Evolutionary conservation across 345 rosid genomes (phyloP).

Genomic region (Aethionema arabicum): DNA sequence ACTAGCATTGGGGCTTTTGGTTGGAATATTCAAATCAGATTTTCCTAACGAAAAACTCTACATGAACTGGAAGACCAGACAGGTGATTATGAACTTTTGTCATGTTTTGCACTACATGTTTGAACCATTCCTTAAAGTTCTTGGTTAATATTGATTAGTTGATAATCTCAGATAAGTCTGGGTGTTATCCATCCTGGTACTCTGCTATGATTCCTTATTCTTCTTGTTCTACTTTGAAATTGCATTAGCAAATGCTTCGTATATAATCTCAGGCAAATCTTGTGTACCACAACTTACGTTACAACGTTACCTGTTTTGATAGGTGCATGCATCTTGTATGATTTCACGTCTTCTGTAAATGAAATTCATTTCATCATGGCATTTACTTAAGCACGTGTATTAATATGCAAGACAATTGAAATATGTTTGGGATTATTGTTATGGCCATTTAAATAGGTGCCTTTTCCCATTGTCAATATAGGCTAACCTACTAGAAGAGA

Average conservation of each 20-base stretch:
- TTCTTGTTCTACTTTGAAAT: slow-evolving; percentile 9
- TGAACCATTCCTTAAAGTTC: slow-evolving; percentile 7
- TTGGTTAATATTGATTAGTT: slow-evolving; percentile 6
- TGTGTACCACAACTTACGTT: slow-evolving; percentile 5
- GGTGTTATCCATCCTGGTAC: slow-evolving; percentile 12
- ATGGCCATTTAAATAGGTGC: slow-evolving; percentile 11
- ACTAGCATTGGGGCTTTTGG: slow-evolving; percentile 72
- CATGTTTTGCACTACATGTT: slow-evolving; percentile 3
- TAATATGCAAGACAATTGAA: slow-evolving; percentile 8
- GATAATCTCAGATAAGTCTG: slow-evolving; percentile 7
- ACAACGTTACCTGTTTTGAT: slow-evolving; percentile 1
- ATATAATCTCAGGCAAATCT: slow-evolving; percentile 5
- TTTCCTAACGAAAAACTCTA: slow-evolving; percentile 75
- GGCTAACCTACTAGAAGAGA: slow-evolving; percentile 85
- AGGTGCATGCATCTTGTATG: slow-evolving; percentile 18
- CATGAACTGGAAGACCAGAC: slow-evolving; percentile 85
- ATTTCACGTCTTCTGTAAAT: slow-evolving; percentile 10
- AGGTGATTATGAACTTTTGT: slow-evolving; percentile 47
- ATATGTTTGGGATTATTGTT: neutral
- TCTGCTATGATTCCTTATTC: slow-evolving; percentile 6
- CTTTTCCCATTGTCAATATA: slow-evolving; percentile 31
- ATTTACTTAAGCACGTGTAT: slow-evolving; percentile 9
- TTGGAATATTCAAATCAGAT: slow-evolving; percentile 79
- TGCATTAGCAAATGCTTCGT: neutral
- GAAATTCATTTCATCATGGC: slow-evolving; percentile 7